Conservation (phyloP, 495 filamentous ascomycete species). For the Bacidia gigantensis region DNA sequence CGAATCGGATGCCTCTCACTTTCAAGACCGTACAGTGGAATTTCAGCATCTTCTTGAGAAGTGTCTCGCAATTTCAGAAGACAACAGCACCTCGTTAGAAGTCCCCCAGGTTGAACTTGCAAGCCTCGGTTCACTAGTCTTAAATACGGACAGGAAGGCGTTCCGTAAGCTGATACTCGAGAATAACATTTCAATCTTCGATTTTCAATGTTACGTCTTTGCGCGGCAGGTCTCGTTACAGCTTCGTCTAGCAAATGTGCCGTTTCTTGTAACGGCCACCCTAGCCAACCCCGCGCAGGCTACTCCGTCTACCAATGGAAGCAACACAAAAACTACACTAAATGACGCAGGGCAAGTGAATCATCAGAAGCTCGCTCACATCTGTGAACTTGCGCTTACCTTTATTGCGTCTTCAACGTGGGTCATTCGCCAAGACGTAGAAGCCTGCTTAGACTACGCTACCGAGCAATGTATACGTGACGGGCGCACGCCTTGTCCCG, state of each 20-base stretch:
- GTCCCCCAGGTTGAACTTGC: conserved; percentile 15
- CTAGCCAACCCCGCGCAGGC: background rate
- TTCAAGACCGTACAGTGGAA: conserved; percentile 57
- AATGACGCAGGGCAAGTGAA: conserved; percentile 50
- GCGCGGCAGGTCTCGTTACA: conserved; percentile 74
- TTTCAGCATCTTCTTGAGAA: conserved; percentile 45
- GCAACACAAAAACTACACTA: background rate
- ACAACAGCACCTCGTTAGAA: conserved; percentile 5
- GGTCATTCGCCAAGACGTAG: conserved; percentile 63
- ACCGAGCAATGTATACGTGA: conserved; percentile 1
- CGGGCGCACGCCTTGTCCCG: conserved; percentile 12
- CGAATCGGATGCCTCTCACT: conserved; percentile 48
- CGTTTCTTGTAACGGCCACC: background rate
- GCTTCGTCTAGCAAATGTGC: conserved; percentile 63
- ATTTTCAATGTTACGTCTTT: conserved; percentile 92
- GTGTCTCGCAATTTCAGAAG: conserved; percentile 17
- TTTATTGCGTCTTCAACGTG: conserved; percentile 69
- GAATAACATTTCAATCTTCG: conserved; percentile 95
- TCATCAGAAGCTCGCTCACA: conserved; percentile 59
- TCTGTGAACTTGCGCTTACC: conserved; percentile 61
- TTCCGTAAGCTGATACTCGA: conserved; percentile 87
- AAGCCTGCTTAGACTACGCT: conserved; percentile 15
- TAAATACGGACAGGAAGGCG: conserved; percentile 60
- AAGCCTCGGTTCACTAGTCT: conserved; percentile 38
- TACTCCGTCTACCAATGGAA: background rate